Evolutionary conservation across 257 asterid species (phyloP).

Genomic region (Solanum ossicruentum): DNA sequence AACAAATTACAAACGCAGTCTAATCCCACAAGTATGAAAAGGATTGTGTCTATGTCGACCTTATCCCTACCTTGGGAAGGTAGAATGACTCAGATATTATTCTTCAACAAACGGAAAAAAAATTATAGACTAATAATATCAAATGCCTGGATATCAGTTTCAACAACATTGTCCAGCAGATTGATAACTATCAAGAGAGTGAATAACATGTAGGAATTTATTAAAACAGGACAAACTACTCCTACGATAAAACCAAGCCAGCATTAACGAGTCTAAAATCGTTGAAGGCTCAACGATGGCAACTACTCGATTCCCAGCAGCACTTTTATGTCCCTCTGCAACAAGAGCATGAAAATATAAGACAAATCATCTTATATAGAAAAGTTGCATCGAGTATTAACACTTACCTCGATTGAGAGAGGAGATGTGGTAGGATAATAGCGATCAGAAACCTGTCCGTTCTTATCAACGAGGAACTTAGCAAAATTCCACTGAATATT

Average conservation of each 20-base stretch:
- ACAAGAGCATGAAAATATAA: not conserved
- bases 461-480: conserved; percentile 63
- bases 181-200: too few species aligned
- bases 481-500: conserved; percentile 87
- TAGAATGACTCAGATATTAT: not conserved
- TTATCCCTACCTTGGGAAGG: not conserved
- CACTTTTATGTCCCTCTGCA: not conserved
- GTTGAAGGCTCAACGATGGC: not conserved
- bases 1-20: not conserved
- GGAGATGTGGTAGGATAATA: conserved; percentile 77
- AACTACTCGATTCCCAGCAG: not conserved
- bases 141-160: not conserved
- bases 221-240: not conserved
- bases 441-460: conserved; percentile 64
- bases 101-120: not conserved
- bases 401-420: conserved; percentile 47
- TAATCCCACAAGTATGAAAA: too few species aligned
- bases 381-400: not conserved
- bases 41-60: not conserved
- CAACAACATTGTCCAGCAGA: not conserved
- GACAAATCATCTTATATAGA: not conserved
- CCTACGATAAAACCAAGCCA: not conserved
- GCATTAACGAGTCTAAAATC: not conserved
- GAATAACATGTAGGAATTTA: not conserved
- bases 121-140: not conserved